Percentiles rank a stretch among this genome's conserved stretches.
Evolutionary conservation across 129 eudicot species (phyloP).

Genomic region (Chrysanthemum seticuspe): DNA sequence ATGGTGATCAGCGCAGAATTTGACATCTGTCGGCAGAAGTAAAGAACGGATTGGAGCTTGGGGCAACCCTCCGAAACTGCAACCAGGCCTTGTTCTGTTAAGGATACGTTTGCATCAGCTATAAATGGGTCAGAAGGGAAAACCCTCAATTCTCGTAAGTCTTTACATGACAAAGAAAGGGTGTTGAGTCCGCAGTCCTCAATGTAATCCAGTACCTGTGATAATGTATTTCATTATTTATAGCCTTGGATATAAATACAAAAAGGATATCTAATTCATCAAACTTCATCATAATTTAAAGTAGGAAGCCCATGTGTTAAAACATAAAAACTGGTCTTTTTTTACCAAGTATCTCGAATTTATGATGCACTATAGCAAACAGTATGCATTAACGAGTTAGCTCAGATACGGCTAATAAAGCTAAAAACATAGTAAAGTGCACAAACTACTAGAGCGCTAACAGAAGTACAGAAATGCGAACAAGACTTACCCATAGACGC

Average conservation of each 20-base stretch:
- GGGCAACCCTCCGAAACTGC: constrained; percentile 79
- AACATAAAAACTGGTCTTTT: neutral
- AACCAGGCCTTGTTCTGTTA: constrained; percentile 88
- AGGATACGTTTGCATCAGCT: constrained; percentile 63
- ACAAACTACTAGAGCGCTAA: too few species aligned
- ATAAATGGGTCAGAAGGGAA: constrained; percentile 90
- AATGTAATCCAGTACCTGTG: constrained; percentile 86
- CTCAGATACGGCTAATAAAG: too few species aligned
- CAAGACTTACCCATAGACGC: constrained; percentile 74
- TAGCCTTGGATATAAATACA: neutral
- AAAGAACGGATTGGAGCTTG: constrained; percentile 77
- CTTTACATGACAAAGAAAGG: constrained; percentile 68
- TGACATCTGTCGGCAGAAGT: constrained; percentile 91
- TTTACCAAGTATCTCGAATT: neutral
- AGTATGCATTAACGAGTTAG: neutral
- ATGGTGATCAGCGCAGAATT: constrained; percentile 73
- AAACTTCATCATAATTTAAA: neutral
- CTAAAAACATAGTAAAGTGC: neutral
- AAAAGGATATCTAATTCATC: neutral
- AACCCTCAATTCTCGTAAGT: constrained; percentile 73
- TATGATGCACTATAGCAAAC: neutral
- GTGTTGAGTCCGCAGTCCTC: constrained; percentile 82
- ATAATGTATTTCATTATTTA: neutral
- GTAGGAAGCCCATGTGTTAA: neutral
- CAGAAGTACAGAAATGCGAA: neutral